These are phyloP conservation scores for Pascua guehoae DNA, from an alignment of 1,284 basidiomycete species.

Conservation along the genomic window DNA sequence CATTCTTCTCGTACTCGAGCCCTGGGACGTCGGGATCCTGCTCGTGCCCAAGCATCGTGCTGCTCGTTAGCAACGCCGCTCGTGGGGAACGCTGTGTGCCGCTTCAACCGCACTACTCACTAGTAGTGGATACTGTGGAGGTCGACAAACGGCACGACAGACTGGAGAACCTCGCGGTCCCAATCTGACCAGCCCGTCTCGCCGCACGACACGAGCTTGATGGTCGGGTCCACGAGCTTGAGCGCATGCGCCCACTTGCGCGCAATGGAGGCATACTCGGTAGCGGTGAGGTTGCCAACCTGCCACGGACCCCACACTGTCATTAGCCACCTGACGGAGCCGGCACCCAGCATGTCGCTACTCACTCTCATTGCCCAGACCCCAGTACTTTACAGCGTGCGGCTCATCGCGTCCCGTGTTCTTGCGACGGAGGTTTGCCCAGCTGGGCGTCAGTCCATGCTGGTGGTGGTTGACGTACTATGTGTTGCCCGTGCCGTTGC, in stretches of 20 bases:
- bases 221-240: conserved; percentile 58
- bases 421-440: conserved; percentile 59
- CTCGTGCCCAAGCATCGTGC: conserved; percentile 32
- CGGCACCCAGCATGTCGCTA: neutral
- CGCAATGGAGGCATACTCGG: conserved; percentile 60
- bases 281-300: conserved; percentile 60
- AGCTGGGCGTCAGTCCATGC: conserved; percentile 25
- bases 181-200: conserved; percentile 52
- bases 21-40: conserved; percentile 10
- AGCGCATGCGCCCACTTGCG: conserved; percentile 64
- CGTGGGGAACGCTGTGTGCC: neutral
- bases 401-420: conserved; percentile 61
- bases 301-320: conserved; percentile 63
- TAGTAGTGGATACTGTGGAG: conserved; percentile 50
- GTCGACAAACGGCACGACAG: conserved; percentile 41
- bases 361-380: conserved; percentile 51
- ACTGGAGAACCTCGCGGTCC: conserved; percentile 48
- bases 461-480: conserved; percentile 34
- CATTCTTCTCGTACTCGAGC: conserved; percentile 51
- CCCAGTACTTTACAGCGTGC: conserved; percentile 55
- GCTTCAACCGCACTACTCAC: neutral
- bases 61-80: conserved; percentile 1
- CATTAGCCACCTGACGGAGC: neutral
- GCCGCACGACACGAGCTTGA: conserved; percentile 61
- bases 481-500: conserved; percentile 54